Percentiles rank a stretch among this genome's conserved stretches.
phyloP scores from a whole-genome alignment of 2,329 filamentous ascomycete genomes.

The Grosmannia serpens region DNA sequence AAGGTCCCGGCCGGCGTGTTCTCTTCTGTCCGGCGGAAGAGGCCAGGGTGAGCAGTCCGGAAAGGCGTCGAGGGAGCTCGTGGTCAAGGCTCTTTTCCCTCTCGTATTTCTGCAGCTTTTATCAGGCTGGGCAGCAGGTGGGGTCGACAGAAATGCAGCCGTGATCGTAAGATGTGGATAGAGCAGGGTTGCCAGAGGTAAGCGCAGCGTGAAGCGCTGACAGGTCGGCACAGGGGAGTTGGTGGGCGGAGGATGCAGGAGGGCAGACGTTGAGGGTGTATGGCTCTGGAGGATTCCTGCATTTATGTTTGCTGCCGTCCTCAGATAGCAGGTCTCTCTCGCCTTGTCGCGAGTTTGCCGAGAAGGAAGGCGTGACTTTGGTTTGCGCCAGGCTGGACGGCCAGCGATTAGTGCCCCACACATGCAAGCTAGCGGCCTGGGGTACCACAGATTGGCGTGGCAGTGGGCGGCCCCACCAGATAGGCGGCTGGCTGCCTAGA shows the following conservation, averaged over 20 bases:
- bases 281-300: background rate
- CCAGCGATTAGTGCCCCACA: background rate
- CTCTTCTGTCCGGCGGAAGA: no score
- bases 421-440: background rate
- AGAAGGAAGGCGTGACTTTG: background rate
- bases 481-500: background rate
- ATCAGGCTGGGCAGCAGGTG: background rate
- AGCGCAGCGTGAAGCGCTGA: background rate
- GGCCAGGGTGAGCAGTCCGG: background rate
- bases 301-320: background rate
- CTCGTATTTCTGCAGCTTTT: background rate
- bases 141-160: background rate
- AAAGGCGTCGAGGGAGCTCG: background rate
- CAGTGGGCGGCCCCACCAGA: background rate
- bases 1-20: no score
- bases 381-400: background rate
- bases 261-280: background rate
- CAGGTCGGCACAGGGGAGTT: background rate
- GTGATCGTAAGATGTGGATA: background rate
- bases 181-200: background rate
- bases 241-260: background rate
- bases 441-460: background rate
- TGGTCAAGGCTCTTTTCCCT: background rate
- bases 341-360: background rate
- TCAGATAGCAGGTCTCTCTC: no score